Conservation (phyloP, 2,329 filamentous ascomycete genomes). For the Metarhizium humberi region DNA sequence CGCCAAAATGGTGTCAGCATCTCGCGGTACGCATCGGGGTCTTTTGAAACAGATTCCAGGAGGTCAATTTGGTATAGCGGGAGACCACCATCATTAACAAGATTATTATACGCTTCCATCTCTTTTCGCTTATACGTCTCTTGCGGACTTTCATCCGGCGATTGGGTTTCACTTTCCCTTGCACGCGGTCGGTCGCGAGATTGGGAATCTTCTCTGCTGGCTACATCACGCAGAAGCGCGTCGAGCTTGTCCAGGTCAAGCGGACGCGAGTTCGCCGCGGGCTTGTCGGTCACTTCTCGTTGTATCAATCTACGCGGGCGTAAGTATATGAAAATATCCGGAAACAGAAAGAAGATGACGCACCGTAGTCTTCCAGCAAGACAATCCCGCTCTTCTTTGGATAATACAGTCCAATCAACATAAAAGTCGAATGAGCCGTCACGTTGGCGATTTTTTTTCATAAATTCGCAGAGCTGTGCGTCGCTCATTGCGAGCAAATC, state of each 20-base stretch:
- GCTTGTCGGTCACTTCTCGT: not conserved
- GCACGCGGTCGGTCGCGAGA: not conserved
- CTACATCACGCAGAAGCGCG: slow-evolving; percentile 8
- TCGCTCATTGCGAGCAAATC: slow-evolving; percentile 9
- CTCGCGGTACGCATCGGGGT: slow-evolving; percentile 15
- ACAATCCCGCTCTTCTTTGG: slow-evolving; percentile 6
- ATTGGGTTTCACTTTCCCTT: slow-evolving; percentile 1
- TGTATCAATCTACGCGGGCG: slow-evolving; percentile 7
- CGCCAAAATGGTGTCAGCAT: slow-evolving; percentile 18
- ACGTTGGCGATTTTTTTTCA: slow-evolving; percentile 8
- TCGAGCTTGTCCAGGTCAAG: slow-evolving; percentile 13
- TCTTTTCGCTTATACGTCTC: slow-evolving; percentile 6
- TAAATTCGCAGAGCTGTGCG: slow-evolving; percentile 10
- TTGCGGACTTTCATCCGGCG: not conserved
- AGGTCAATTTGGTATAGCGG: slow-evolving; percentile 19
- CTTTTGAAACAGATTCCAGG: slow-evolving; percentile 13
- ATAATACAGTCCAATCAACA: slow-evolving; percentile 9
- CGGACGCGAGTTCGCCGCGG: slow-evolving; percentile 3
- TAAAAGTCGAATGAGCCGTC: slow-evolving; percentile 9
- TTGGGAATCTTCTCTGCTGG: not conserved
- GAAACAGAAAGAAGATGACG: no score
- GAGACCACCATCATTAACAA: slow-evolving; percentile 21
- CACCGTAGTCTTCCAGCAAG: slow-evolving; percentile 12
- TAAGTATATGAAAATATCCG: no score
- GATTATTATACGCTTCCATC: slow-evolving; percentile 15